Percentiles rank a stretch among this genome's conserved stretches.
Conservation (phyloP, 1,284 basidiomycete genomes). For the Moesziomyces sp. region DNA sequence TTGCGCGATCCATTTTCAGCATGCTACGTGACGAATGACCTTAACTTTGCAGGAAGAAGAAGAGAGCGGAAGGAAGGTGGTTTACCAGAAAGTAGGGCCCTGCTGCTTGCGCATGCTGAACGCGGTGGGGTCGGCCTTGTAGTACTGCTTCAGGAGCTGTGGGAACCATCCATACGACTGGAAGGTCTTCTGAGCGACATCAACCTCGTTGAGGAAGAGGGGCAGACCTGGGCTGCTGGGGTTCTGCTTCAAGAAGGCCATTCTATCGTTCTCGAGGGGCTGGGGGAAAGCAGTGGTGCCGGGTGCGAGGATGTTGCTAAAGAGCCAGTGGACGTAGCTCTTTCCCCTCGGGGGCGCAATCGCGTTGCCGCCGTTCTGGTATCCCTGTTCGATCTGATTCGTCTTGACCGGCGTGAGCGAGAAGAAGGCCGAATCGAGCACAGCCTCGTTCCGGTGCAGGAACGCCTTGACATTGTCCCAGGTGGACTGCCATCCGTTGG, state of each 20-base stretch:
- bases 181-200: slow-evolving; percentile 28
- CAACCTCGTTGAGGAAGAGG: slow-evolving; percentile 53
- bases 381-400: slow-evolving; percentile 25
- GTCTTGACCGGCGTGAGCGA: slow-evolving; percentile 36
- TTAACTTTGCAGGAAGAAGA: background rate
- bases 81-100: slow-evolving; percentile 19
- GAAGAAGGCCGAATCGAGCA: slow-evolving; percentile 15
- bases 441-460: slow-evolving; percentile 7
- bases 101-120: slow-evolving; percentile 25
- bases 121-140: slow-evolving; percentile 27
- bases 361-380: slow-evolving; percentile 38
- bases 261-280: slow-evolving; percentile 10
- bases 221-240: slow-evolving; percentile 26
- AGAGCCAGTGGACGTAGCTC: slow-evolving; percentile 25
- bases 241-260: slow-evolving; percentile 10
- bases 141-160: slow-evolving; percentile 23
- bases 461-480: slow-evolving; percentile 15
- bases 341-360: slow-evolving; percentile 18
- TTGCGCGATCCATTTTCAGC: background rate
- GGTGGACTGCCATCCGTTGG: slow-evolving; percentile 3
- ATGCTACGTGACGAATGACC: background rate
- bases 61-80: background rate
- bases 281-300: slow-evolving; percentile 16
- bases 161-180: slow-evolving; percentile 33
- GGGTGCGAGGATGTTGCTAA: slow-evolving; percentile 5